Evolutionary conservation across 208 protist species (phyloP).

Genomic region (Tritrichomonas foetus): DNA sequence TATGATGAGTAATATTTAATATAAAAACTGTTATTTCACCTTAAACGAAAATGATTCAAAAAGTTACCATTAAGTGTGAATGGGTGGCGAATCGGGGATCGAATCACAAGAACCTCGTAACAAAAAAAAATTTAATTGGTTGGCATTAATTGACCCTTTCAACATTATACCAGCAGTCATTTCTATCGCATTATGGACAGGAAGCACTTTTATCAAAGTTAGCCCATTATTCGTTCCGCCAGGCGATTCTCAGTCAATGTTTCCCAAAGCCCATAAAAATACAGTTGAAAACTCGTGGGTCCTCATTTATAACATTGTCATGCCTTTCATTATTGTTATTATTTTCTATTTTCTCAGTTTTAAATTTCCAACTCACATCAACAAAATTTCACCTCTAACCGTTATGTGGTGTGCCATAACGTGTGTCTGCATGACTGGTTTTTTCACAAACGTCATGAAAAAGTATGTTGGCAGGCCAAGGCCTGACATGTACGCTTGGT

Average conservation of each 20-base stretch:
- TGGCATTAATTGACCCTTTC: no score
- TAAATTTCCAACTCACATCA: not conserved
- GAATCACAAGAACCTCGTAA: no score
- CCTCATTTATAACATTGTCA: not conserved
- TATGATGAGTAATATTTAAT: no score
- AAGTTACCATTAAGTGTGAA: no score
- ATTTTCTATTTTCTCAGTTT: not conserved
- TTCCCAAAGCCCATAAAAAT: not conserved
- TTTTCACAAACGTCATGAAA: not conserved
- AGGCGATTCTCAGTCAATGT: not conserved
- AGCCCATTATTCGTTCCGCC: not conserved
- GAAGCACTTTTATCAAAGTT: not conserved
- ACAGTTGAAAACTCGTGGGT: not conserved
- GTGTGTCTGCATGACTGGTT: not conserved
- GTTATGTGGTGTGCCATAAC: not conserved
- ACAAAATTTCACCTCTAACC: not conserved
- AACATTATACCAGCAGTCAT: not conserved
- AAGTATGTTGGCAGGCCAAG: not conserved
- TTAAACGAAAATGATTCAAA: no score
- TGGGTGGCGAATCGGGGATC: no score
- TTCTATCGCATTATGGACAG: not conserved
- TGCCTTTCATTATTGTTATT: not conserved
- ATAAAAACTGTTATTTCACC: no score
- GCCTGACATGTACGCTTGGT: not conserved
- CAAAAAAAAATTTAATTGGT: no score